A percentile compares a stretch with the other conserved stretches of the same genome.
Conservation (phyloP, 192 early-diverging fungal species). For the Coemansia sp. region DNA sequence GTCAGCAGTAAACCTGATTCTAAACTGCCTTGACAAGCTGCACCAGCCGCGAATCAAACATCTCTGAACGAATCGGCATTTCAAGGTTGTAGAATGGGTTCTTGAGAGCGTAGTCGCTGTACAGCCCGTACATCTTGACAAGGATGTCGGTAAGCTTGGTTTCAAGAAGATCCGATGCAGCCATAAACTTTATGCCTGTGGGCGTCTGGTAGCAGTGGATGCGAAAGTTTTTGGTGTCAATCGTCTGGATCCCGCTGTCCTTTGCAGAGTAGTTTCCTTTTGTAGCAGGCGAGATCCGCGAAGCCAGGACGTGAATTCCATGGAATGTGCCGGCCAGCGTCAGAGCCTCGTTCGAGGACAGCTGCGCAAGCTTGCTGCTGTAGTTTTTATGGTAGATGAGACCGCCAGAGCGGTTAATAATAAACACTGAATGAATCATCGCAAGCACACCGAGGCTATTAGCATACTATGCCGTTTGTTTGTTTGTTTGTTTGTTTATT, state of each 20-base stretch:
- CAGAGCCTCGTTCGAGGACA: slow-evolving; percentile 93
- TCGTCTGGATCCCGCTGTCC: slow-evolving; percentile 86
- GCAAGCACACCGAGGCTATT: too few relatives aligned
- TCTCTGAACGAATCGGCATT: slow-evolving; percentile 96
- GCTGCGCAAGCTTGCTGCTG: slow-evolving; percentile 73
- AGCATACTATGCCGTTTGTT: too few relatives aligned
- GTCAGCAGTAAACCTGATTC: not conserved
- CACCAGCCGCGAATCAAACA: slow-evolving; percentile 82
- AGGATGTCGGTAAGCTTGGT: slow-evolving; percentile 48
- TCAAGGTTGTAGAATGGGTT: slow-evolving; percentile 98
- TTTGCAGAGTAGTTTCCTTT: slow-evolving; percentile 27
- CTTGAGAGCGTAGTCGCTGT: slow-evolving; percentile 97
- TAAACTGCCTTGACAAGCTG: slow-evolving; percentile 33
- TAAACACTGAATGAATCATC: slow-evolving; percentile 82
- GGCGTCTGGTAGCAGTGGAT: slow-evolving; percentile 91
- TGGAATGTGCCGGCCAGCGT: slow-evolving; percentile 98
- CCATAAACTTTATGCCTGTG: slow-evolving; percentile 95
- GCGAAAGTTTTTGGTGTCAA: slow-evolving; percentile 89
- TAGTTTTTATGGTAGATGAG: slow-evolving; percentile 94
- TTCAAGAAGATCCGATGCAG: slow-evolving; percentile 81
- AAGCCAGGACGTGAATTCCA: slow-evolving; percentile 94
- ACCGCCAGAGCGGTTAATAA: slow-evolving; percentile 91
- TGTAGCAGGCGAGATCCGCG: slow-evolving; percentile 82
- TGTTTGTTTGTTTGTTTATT: too few relatives aligned
- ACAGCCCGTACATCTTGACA: slow-evolving; percentile 82